Evolutionary conservation across 2,329 filamentous ascomycete species (phyloP), one percentile per base, ranked within the genome.

Genomic region (Fusarium sp.): DNA sequence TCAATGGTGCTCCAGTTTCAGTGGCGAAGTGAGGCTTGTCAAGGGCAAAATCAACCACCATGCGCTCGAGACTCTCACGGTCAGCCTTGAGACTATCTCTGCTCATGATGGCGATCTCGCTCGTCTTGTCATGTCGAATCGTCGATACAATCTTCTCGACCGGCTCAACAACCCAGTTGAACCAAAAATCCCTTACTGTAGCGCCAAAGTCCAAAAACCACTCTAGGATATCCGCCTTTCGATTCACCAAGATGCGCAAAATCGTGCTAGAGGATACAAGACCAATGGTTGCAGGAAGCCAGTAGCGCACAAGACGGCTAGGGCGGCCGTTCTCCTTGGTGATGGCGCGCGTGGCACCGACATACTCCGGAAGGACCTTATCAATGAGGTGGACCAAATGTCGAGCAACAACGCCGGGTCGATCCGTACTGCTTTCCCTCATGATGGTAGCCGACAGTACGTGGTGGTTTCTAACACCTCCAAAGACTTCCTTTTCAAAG

Each of bases 51-150:
- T 98, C 96, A 40, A 99, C 93, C 5, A 99, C 97, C 96, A 99
- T 99, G 57, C 96, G 92, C 82, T 99, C 96, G 35, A 99, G 86
- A 79, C 95, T 98, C 63, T 95, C 94, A 35, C 94, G 91, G 80
- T 99, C 96, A 2, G 95, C 95, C 80, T 93, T 92, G 24, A 99
- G 88, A 75, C 95, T 98, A 75, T 96, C 93, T 68, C 94, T 94
- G 84, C 95, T 98, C 93, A 99, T 96, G 74, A 99, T 93, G 52
- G 96, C 96, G 74, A 99, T 96, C 80, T 98, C 96, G 80, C 94
- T 98, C 75, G 92, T 93, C 77, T 94, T 91, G 78, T 98, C 94
- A 81, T 98, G 96, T 6, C 96, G 92, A 75, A 99, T 98, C 0
- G 96, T 99, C 58, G 93, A 92, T 67, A 99, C 90, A 20, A 99